A percentile compares a stretch with the other conserved stretches of the same genome.
Conservation (phyloP, 345 rosid species). For the Rubroshorea leprosula region DNA sequence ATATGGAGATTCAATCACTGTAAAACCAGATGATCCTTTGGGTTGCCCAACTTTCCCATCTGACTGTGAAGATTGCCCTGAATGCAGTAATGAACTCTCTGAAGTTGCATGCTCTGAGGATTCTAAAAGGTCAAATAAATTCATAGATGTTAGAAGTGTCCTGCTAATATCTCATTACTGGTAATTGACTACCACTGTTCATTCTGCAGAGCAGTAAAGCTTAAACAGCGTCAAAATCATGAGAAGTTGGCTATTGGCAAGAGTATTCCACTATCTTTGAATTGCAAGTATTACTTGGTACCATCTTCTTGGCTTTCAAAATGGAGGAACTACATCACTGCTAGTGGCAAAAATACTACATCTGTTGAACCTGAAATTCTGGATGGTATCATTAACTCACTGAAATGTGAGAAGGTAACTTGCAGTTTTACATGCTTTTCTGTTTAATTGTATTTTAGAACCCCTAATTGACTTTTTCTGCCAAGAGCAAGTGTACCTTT, state of each 20-base stretch:
- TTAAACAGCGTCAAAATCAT: constrained; percentile 80
- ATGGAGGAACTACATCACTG: constrained; percentile 78
- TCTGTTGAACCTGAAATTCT: constrained; percentile 64
- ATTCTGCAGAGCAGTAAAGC: constrained; percentile 67
- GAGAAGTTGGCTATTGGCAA: constrained; percentile 76
- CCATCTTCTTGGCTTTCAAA: constrained; percentile 76
- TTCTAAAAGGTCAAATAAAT: constrained; percentile 58
- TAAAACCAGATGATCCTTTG: constrained; percentile 56
- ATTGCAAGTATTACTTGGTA: constrained; percentile 62
- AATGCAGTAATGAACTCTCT: constrained; percentile 72
- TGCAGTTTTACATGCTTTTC: constrained; percentile 14
- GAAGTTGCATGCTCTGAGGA: constrained; percentile 90
- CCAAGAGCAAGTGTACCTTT: not conserved
- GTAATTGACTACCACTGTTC: constrained; percentile 24
- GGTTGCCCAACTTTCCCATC: constrained; percentile 52
- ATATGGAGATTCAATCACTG: constrained; percentile 60
- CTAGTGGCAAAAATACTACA: constrained; percentile 65
- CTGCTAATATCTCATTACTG: not conserved
- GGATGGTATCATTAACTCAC: constrained; percentile 43
- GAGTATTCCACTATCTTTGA: constrained; percentile 46
- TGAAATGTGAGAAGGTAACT: constrained; percentile 80
- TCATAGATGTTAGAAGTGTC: constrained; percentile 2
- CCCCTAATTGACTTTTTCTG: not conserved
- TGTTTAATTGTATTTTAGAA: constrained; percentile 13
- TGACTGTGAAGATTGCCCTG: constrained; percentile 55